phyloP scores from a whole-genome alignment of 352 stramenopile species.

The Phytopythium helicoides region DNA sequence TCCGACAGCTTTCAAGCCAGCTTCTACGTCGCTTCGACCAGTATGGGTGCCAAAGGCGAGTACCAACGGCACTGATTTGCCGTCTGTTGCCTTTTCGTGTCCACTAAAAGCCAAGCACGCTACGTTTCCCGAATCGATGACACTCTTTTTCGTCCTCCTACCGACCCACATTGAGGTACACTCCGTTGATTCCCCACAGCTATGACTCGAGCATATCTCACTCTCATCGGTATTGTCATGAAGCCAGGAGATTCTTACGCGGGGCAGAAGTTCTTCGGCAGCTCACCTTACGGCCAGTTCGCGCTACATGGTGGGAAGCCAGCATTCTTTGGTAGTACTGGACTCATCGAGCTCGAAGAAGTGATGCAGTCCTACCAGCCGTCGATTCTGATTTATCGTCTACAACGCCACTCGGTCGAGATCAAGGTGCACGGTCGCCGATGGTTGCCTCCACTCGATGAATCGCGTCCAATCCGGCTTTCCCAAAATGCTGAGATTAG shows the following conservation, averaged over 20 bases:
- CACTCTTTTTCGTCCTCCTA: conserved; percentile 59
- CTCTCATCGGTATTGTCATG: neutral
- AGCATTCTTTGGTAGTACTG: conserved; percentile 46
- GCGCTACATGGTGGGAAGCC: conserved; percentile 55
- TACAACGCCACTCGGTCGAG: conserved; percentile 36
- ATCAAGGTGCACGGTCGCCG: conserved; percentile 39
- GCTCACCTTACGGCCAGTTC: conserved; percentile 67
- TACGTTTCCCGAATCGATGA: conserved; percentile 54
- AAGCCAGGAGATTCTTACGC: conserved; percentile 34
- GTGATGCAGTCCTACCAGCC: conserved; percentile 19
- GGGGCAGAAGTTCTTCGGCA: conserved; percentile 69
- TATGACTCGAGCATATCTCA: neutral
- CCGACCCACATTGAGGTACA: conserved; percentile 40
- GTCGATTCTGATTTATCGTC: conserved; percentile 41
- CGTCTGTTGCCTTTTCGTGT: conserved; percentile 48
- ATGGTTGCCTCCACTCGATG: conserved; percentile 17
- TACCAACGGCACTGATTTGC: conserved; percentile 9
- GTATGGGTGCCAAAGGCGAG: conserved; percentile 25
- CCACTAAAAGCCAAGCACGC: conserved; percentile 32
- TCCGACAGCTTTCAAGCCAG: conserved; percentile 9
- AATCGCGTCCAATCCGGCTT: conserved; percentile 23
- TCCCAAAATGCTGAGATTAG: conserved; percentile 46
- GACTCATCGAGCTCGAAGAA: conserved; percentile 32
- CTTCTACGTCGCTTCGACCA: conserved; percentile 15
- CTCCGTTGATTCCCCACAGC: neutral